Base-by-base conservation (phyloP, 768 basidiomycete species). In the Artomyces pyxidatus region DNA sequence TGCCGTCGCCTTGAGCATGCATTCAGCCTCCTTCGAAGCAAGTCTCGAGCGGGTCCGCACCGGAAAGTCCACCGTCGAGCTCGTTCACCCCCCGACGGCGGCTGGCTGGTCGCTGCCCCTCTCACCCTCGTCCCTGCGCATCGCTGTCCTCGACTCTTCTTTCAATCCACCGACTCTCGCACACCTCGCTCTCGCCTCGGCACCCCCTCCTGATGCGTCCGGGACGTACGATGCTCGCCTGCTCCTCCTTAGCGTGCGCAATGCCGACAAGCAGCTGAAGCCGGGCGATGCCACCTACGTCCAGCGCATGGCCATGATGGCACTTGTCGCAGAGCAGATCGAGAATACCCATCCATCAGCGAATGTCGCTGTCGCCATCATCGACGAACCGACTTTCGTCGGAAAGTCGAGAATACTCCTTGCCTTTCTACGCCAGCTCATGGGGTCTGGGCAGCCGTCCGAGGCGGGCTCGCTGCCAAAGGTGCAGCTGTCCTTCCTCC, bases 151-250 rank as follows among this genome's bases (percentile, higher is more conserved):
- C 32, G 94, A 96, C 58, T 85, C 91, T 1, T 93, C 90, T 1
- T 97, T 89, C 69, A 95, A 97, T 59, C 93, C 93, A 3, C 94
- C 94, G 1, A 92, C 89, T 3, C 63, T 76, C 21, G 89, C 93
- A 0, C 93, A 97, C 64, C 72, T 85, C 45, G 83, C 85, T 2
- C 79, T 97, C 41, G 81, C 80, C 29, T 12, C 69, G 63, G 5
- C 55, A 35, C 12, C 48, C 12, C 41, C 55, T 21, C 50, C 49
- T 17, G n/a, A 52, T 19, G 11, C 55, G 4, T 30, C 54, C 25
- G 38, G 53, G 14, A 32, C 55, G 16, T 90, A 85, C 58, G 83
- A 89, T 49, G 85, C 88, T 1, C 80, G 74, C 45, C 69, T 96
- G 1, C 73, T 95, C 6, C 72, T 94, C 1, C 76, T 95, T 40